Evolutionary conservation across 202 grass and related monocot genomes (phyloP).

Genomic region (Brachypodium distachyon): DNA sequence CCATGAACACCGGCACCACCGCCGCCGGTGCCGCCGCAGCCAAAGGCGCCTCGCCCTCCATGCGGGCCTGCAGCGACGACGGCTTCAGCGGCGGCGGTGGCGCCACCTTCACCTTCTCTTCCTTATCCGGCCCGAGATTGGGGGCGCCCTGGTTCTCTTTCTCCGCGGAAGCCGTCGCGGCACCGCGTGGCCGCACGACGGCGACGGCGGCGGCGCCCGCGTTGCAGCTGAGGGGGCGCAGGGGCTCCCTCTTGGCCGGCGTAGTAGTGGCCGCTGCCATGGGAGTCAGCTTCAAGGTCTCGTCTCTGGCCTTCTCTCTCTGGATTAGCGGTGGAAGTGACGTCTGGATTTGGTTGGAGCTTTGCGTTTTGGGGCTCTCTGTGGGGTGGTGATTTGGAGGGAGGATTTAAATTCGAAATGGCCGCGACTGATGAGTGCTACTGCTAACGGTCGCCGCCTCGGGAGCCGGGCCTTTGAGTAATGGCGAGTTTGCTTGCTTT

Average conservation of each 20-base stretch:
- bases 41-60: constrained; percentile 32
- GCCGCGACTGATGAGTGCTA: neutral
- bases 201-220: neutral
- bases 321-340: neutral
- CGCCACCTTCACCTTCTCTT: neutral
- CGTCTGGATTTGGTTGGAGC: neutral
- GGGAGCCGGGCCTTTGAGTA: neutral
- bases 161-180: neutral
- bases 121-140: neutral
- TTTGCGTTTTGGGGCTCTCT: too few relatives aligned
- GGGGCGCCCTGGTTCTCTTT: constrained; percentile 59
- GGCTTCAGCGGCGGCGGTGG: constrained; percentile 24
- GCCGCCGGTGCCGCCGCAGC: neutral
- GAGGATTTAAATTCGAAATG: constrained; percentile 52
- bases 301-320: neutral
- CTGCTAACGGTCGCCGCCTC: constrained; percentile 19
- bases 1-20: neutral
- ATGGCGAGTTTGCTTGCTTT: neutral
- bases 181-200: neutral
- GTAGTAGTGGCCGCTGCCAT: constrained; percentile 48
- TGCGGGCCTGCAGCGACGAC: constrained; percentile 69
- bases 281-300: neutral
- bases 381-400: constrained; percentile 25
- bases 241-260: constrained; percentile 38
- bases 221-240: constrained; percentile 39